Percentiles rank a stretch among this genome's conserved stretches.
Evolutionary conservation across 768 basidiomycete species (phyloP).

Genomic region (Lactifluus hygrophoroides): DNA sequence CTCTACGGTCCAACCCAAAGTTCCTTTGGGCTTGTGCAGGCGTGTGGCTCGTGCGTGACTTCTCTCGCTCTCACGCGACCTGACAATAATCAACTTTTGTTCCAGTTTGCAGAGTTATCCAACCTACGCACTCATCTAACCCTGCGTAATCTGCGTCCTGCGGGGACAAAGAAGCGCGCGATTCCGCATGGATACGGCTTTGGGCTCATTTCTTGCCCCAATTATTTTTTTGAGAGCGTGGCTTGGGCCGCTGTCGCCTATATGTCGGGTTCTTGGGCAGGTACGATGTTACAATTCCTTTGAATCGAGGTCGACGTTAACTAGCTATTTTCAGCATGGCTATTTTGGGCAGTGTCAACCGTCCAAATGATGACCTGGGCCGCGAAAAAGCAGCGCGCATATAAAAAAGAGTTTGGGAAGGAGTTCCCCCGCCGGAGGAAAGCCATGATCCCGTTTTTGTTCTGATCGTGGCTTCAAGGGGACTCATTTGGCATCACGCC

Average conservation of each 20-base stretch:
- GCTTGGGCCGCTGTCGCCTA: constrained; percentile 62
- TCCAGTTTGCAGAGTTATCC: constrained; percentile 73
- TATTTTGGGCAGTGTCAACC: constrained; percentile 56
- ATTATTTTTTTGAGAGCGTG: constrained; percentile 88
- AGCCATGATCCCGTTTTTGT: constrained; percentile 71
- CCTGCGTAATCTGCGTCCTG: constrained; percentile 75
- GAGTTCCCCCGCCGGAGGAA: constrained; percentile 70
- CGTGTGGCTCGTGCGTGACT: constrained; percentile 63
- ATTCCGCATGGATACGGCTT: constrained; percentile 94
- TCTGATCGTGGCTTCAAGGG: constrained; percentile 26
- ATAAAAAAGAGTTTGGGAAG: constrained; percentile 90
- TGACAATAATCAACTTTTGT: background rate
- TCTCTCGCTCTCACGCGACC: background rate
- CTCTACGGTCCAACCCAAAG: constrained; percentile 51
- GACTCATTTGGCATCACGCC: background rate
- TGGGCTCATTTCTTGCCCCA: constrained; percentile 76
- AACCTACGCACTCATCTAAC: constrained; percentile 80
- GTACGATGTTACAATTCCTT: constrained; percentile 37
- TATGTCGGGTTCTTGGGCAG: constrained; percentile 71
- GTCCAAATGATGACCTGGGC: constrained; percentile 84
- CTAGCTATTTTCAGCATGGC: constrained; percentile 35
- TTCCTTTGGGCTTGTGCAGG: constrained; percentile 62
- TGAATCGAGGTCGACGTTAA: background rate
- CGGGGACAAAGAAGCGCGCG: constrained; percentile 67
- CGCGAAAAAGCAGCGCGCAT: constrained; percentile 77